Conservation (phyloP, 768 basidiomycete genomes). For the Boletus barrowsii region DNA sequence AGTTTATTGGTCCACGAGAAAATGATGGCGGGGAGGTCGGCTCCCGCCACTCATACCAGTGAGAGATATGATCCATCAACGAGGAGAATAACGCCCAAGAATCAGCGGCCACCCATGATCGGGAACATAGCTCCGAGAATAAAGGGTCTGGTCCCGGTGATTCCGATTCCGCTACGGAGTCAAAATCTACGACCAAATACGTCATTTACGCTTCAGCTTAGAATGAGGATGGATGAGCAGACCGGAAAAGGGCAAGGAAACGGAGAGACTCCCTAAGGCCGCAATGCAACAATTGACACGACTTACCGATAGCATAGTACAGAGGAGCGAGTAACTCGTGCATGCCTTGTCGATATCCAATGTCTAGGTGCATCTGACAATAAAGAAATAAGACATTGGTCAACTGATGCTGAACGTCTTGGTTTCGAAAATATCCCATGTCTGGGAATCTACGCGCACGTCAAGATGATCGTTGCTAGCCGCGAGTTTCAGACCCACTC, state of each 20-base stretch:
- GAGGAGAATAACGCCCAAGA: constrained; percentile 78
- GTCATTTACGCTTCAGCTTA: constrained; percentile 27
- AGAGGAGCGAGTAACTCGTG: constrained; percentile 92
- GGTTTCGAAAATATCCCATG: constrained; percentile 80
- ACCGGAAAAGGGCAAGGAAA: constrained; percentile 9
- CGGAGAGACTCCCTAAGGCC: constrained; percentile 1
- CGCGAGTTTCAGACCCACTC: constrained; percentile 32
- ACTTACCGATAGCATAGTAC: constrained; percentile 56
- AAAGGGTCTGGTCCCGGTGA: constrained; percentile 33
- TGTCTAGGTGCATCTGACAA: constrained; percentile 69
- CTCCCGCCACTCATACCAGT: constrained; percentile 78
- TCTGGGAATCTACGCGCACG: constrained; percentile 84
- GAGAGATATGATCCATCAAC: constrained; percentile 76
- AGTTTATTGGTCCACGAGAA: constrained; percentile 39
- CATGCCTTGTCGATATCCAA: constrained; percentile 98
- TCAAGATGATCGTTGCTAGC: constrained; percentile 2
- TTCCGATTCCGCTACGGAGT: constrained; percentile 52
- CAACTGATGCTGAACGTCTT: constrained; percentile 71
- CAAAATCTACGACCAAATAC: constrained; percentile 57
- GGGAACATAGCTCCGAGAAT: constrained; percentile 61
- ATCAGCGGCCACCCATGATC: constrained; percentile 77
- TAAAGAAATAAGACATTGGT: constrained; percentile 88
- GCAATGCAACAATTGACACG: neutral
- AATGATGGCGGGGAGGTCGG: constrained; percentile 27
- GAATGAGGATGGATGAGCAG: constrained; percentile 14